Evolutionary conservation across 257 asterid species (phyloP).

Genomic region (Solanum lycopersicoides): DNA sequence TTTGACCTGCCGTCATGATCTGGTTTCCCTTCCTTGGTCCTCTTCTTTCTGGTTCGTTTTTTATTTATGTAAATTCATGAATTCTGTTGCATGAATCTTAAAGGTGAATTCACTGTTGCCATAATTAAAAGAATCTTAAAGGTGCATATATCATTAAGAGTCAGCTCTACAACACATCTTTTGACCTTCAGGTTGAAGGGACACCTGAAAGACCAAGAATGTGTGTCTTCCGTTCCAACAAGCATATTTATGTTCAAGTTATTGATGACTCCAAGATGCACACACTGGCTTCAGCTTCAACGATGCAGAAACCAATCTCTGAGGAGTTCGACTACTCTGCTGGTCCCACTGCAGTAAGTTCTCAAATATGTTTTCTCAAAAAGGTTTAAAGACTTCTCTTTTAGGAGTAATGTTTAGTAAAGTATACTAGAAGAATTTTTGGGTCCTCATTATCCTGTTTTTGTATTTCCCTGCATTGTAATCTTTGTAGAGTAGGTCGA

Average conservation of each 20-base stretch:
- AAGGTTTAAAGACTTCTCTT: not conserved
- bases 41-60: not conserved
- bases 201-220: conserved; percentile 87
- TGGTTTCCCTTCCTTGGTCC: not conserved
- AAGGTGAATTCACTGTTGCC: not conserved
- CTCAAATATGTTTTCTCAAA: not conserved
- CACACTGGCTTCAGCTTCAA: conserved; percentile 95
- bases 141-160: not conserved
- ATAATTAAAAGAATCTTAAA: not conserved
- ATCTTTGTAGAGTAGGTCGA: not conserved
- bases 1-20: no score
- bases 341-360: conserved; percentile 86
- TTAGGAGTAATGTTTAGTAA: not conserved
- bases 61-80: not conserved
- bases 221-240: conserved; percentile 91
- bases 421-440: not conserved
- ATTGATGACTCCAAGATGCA: conserved; percentile 96
- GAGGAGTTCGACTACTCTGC: conserved; percentile 69
- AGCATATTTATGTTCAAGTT: conserved; percentile 87
- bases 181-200: conserved; percentile 63
- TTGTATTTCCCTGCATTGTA: not conserved
- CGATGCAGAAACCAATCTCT: conserved; percentile 82
- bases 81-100: not conserved
- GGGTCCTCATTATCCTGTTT: not conserved
- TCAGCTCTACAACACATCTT: not conserved